Percentiles rank a stretch among this genome's conserved stretches.
These are phyloP conservation scores for Colletotrichum orchidophilum DNA, from an alignment of 2,329 filamentous ascomycete species.

Conservation along the genomic window DNA sequence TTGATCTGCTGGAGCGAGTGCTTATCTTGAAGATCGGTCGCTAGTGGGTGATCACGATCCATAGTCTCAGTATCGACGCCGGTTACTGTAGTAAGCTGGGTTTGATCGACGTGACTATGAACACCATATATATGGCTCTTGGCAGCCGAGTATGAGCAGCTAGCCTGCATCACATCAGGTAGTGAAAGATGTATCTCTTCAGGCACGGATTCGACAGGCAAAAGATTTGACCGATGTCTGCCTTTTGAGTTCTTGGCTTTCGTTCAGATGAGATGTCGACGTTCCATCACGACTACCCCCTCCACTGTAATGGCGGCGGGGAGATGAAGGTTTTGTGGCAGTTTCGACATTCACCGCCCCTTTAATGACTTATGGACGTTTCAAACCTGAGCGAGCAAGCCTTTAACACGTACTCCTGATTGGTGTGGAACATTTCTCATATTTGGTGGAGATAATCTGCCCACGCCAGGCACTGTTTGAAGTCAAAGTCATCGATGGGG, in stretches of 20 bases:
- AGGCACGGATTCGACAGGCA: no score
- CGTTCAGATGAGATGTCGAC: neutral
- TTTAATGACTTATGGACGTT: neutral
- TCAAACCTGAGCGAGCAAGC: neutral
- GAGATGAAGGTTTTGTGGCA: neutral
- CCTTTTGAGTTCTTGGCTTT: neutral
- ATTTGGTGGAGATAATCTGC: neutral
- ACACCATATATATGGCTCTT: no score
- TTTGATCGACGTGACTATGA: neutral
- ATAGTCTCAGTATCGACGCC: neutral
- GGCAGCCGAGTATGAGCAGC: no score
- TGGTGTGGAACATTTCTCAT: neutral
- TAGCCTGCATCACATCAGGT: no score
- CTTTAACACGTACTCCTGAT: neutral
- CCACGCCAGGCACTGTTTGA: neutral
- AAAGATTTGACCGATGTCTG: neutral
- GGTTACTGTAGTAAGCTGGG: neutral
- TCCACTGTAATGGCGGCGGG: neutral
- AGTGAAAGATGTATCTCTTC: no score
- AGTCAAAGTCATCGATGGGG: neutral
- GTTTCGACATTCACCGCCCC: neutral
- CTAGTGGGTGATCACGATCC: neutral
- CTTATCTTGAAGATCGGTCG: conserved; percentile 11
- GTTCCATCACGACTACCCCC: neutral
- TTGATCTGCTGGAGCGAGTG: neutral